phyloP scores from a whole-genome alignment of 306 rosid genomes.

The Ormosia semicastrata region DNA sequence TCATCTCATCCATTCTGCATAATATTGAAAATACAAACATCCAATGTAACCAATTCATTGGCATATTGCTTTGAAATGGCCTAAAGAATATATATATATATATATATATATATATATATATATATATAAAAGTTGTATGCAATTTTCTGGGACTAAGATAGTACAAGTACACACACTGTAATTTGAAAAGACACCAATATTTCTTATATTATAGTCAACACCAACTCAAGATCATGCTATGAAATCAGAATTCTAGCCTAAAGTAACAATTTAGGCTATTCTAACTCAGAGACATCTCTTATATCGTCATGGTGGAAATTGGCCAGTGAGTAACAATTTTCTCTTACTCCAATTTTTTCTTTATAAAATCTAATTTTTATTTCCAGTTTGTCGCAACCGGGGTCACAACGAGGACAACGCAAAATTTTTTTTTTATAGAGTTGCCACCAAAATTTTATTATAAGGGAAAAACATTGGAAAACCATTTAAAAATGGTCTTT shows the following conservation, averaged over 20 bases:
- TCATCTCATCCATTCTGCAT: constrained; percentile 98
- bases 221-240: background rate
- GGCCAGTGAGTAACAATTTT: too few relatives aligned
- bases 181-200: background rate
- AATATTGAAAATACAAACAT: constrained; percentile 6
- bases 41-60: background rate
- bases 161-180: background rate
- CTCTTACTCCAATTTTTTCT: too few relatives aligned
- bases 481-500: too few relatives aligned
- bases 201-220: background rate
- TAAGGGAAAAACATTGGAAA: too few relatives aligned
- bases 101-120: too few relatives aligned
- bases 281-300: too few relatives aligned
- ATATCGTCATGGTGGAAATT: too few relatives aligned
- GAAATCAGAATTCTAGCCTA: background rate
- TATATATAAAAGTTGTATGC: background rate
- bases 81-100: background rate
- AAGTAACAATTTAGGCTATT: background rate
- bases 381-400: too few relatives aligned
- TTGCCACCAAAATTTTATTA: too few relatives aligned
- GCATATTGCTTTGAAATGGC: background rate
- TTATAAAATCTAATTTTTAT: too few relatives aligned
- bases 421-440: too few relatives aligned
- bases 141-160: background rate
- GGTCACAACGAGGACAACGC: too few relatives aligned